Base-by-base conservation (phyloP, 169 alveolate species). In the Cryptosporidium xiaoi region DNA sequence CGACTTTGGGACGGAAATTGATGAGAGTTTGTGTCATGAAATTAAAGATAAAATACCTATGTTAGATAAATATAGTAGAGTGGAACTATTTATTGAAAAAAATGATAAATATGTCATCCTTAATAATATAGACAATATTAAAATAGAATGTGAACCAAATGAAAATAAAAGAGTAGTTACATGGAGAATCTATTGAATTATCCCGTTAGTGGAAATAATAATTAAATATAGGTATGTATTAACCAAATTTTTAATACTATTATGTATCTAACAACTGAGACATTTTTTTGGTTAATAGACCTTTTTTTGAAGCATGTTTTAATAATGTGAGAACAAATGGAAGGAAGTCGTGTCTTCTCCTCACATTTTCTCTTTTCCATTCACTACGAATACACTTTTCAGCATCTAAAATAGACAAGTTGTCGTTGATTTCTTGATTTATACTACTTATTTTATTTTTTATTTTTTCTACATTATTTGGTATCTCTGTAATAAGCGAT, bases 281-380 rank as follows among this genome's bases (percentile, higher is more conserved):
- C 7, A 77, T 56, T 13, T 77, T 55, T 64, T 77, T 60, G 34
- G 51, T 46, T 24, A 77, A 24, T 10, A 77, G 65, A 18, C 87
- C 87, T 77, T 60, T 77, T 58, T 58, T 77, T 8, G 87, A 77
- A 27, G 87, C 87, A 77, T 77, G 77, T 27, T 51, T 77, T 44
- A 77, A 24, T n/a, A 77, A 13, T 10, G 91, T 68, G 18, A 83
- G 71, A 15, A 83, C 18, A 55, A 83, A 83, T 18, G 91, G 91
- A 33, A 82, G 71, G 48, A 69, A 83, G 36, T 83, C 91, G 67
- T 83, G 91, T 40, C 91, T 71, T 36, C 91, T 71, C 44, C 91
- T 66, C 24, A 66, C 85, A 34, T 83, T 83, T 51, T 83, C 91
- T 29, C 65, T 58, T 65, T 58, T 83, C 91, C 91, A 83, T 15